Conservation (phyloP, 2,329 filamentous ascomycete genomes). For the Hyphodiscus sp. region DNA sequence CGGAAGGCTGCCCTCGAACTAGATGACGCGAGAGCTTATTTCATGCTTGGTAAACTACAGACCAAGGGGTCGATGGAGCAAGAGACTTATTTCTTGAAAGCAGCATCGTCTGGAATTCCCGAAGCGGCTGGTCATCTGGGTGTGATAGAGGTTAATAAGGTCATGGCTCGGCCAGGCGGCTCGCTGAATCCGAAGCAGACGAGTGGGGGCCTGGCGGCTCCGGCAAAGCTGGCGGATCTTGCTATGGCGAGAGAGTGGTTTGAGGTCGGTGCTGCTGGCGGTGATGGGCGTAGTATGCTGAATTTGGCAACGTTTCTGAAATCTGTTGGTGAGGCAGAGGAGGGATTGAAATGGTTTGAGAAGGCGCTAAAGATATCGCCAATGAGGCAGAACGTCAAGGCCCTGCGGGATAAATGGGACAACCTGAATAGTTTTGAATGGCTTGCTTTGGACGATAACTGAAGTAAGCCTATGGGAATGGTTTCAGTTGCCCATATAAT, state of each 20-base stretch:
- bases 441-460: no score
- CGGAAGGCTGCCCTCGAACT: constrained; percentile 26
- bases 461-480: no score
- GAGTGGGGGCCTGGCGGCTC: constrained; percentile 1
- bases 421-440: no score
- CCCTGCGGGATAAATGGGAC: neutral
- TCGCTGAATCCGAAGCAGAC: neutral
- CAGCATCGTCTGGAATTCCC: constrained; percentile 24
- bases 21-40: constrained; percentile 27
- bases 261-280: constrained; percentile 21
- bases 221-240: constrained; percentile 15
- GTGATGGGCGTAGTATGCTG: constrained; percentile 24
- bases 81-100: constrained; percentile 25
- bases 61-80: constrained; percentile 13
- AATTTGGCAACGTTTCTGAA: constrained; percentile 25
- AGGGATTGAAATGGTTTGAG: constrained; percentile 20
- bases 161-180: neutral
- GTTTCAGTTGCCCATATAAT: no score
- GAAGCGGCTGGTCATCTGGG: constrained; percentile 29
- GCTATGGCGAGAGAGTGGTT: constrained; percentile 28
- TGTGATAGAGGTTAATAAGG: constrained; percentile 19
- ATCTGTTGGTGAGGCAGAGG: constrained; percentile 12
- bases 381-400: constrained; percentile 5
- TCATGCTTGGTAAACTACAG: constrained; percentile 23
- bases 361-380: constrained; percentile 13